Percentiles rank a stretch among this genome's conserved stretches.
These are phyloP conservation scores for Inga oerstediana DNA, from an alignment of 306 rosid species.

Conservation along the genomic window DNA sequence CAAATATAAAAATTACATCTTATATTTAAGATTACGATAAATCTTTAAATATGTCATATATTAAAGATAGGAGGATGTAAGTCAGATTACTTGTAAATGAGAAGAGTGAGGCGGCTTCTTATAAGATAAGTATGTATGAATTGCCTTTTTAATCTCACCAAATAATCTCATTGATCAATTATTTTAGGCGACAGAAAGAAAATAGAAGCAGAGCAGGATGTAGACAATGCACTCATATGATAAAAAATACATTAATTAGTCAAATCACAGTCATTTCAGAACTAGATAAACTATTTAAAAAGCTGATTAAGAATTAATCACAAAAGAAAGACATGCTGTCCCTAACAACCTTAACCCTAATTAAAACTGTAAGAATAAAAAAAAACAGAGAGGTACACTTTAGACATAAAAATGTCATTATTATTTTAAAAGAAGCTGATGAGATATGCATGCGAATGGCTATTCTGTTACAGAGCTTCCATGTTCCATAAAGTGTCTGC, in stretches of 20 bases:
- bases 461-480: conserved; percentile 51
- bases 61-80: no score
- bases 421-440: conserved; percentile 21
- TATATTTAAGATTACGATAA: no score
- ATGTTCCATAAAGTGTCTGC: conserved; percentile 70
- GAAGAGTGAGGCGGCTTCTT: neutral
- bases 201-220: neutral
- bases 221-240: conserved; percentile 35
- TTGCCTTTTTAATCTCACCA: conserved; percentile 7
- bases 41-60: no score
- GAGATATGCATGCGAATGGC: conserved; percentile 35
- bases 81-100: neutral
- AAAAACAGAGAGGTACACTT: neutral
- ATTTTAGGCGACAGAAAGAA: neutral
- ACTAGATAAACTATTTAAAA: conserved; percentile 12
- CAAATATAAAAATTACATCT: no score
- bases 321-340: neutral
- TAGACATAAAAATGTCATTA: conserved; percentile 24
- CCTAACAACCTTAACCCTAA: conserved; percentile 21
- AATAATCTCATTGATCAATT: conserved; percentile 16
- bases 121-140: neutral
- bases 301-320: neutral
- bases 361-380: conserved; percentile 33
- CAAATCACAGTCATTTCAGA: conserved; percentile 31
- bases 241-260: conserved; percentile 31